phyloP scores from a whole-genome alignment of 31 red algal species.

The Porphyra umbilicalis region DNA sequence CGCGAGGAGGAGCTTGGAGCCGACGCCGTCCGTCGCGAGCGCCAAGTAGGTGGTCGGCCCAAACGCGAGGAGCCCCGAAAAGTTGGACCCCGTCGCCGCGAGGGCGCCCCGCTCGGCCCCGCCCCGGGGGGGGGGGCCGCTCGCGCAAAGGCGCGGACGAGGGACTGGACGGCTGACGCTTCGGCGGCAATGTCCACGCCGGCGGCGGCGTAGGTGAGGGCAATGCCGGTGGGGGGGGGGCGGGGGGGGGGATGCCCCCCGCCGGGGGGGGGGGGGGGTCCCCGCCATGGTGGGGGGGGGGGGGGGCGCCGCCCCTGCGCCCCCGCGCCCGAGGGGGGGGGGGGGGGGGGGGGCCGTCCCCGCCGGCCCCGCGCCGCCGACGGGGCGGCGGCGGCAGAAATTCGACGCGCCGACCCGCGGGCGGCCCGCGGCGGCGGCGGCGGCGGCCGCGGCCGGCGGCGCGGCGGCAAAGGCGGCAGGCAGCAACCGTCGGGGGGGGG shows the following conservation, averaged over 20 bases:
- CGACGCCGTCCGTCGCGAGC: constrained; percentile 88
- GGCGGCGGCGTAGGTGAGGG: constrained; percentile 43
- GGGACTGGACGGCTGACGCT: constrained; percentile 24
- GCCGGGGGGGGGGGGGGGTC: not conserved
- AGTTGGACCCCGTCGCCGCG: constrained; percentile 39
- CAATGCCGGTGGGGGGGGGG: not conserved
- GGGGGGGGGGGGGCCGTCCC: no score
- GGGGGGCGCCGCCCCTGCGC: no score
- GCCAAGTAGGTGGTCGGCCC: constrained; percentile 48
- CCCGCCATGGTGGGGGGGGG: not conserved
- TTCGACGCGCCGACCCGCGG: no score
- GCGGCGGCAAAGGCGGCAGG: no score
- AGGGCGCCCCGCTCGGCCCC: constrained; percentile 24
- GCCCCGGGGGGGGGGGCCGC: constrained; percentile 7
- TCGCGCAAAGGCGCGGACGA: constrained; percentile 22
- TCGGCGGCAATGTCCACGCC: constrained; percentile 66
- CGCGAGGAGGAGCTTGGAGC: constrained; percentile 76
- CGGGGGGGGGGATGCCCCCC: not conserved
- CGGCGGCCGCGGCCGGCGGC: no score
- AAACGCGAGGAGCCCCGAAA: constrained; percentile 85
- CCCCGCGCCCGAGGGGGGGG: no score
- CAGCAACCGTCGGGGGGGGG: no score
- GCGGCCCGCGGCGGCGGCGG: no score
- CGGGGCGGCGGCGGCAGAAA: no score
- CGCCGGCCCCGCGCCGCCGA: no score